Base-by-base conservation (phyloP, 169 alveolate genomes). In the Theileria parva region DNA sequence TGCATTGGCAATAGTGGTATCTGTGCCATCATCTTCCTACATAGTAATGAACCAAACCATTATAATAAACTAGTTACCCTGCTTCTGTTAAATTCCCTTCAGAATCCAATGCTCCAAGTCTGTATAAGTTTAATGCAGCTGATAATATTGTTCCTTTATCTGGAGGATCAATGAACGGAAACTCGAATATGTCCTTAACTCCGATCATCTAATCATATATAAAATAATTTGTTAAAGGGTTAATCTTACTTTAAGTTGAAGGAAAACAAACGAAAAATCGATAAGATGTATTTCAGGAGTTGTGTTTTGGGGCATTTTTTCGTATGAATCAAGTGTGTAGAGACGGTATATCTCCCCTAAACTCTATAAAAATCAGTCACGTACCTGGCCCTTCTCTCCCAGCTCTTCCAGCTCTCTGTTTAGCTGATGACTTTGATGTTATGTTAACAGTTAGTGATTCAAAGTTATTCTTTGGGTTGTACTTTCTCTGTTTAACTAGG, bases 351-450 rank as follows among this genome's bases (percentile, higher is more conserved):
- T 97, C 79, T 92, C 93, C 7, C 99, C 99, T 17, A 95, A 92
- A 30, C 23, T 37, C 0, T 53, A 12, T 44, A n/a, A 28, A 11
- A 1, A 11, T 78, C 84, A 3, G 87, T 69, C 0, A 93, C 94
- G 0, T 55, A 79, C 87, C 87, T 55, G 86, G 86, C 0, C 86
- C 91, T 67, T 68, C 86, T 74, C 99, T 88, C 8, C 99, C 99
- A 0, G 99, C 99, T 87, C 99, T 92, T 7, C 99, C 99, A 15
- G 98, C 96, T 70, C 99, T 91, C 79, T 97, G 96, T 19, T 85
- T 77, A 17, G 99, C 97, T 23, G 98, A 94, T 57, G 96, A 95
- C 88, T 97, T 93, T 15, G 98, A 94, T 63, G 96, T 95, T 51
- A 90, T 88, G 48, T 86, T 88, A 34, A 95, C 76, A 68, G 89